These are phyloP conservation scores for Neurospora crassa DNA, from an alignment of 2,329 filamentous ascomycete species.

Conservation along the genomic window DNA sequence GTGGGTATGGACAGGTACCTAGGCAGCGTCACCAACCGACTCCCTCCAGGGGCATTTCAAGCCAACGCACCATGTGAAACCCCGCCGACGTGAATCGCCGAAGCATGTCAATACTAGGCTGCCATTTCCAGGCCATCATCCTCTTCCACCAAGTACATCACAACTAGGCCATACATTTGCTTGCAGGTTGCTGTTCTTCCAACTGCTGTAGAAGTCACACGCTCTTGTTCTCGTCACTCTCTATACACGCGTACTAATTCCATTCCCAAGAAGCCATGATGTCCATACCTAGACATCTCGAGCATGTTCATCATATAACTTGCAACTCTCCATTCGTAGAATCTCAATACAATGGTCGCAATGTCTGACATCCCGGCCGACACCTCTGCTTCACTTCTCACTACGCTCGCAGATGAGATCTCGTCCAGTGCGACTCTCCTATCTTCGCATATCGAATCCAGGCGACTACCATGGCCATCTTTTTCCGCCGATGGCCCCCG, in stretches of 20 bases:
- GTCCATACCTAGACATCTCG: neutral
- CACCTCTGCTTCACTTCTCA: neutral
- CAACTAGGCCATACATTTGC: neutral
- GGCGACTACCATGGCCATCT: constrained; percentile 7
- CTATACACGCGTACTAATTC: neutral
- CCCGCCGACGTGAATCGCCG: neutral
- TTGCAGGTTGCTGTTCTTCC: neutral
- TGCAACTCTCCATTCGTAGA: neutral
- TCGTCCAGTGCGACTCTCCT: constrained; percentile 1
- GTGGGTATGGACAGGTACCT: too few relatives aligned
- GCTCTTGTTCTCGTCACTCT: neutral
- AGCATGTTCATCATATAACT: neutral
- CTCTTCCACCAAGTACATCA: neutral
- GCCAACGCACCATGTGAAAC: neutral
- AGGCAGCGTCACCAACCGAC: neutral
- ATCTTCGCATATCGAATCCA: neutral
- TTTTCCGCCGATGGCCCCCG: constrained; percentile 5
- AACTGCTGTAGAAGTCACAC: neutral
- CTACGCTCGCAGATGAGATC: constrained; percentile 7
- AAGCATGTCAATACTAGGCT: neutral
- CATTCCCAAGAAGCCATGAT: neutral
- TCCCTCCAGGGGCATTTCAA: neutral
- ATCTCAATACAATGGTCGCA: neutral
- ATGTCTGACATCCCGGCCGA: neutral
- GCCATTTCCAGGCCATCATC: neutral